Base-by-base conservation (phyloP, 306 rosid species). In the Bauhinia variegata region DNA sequence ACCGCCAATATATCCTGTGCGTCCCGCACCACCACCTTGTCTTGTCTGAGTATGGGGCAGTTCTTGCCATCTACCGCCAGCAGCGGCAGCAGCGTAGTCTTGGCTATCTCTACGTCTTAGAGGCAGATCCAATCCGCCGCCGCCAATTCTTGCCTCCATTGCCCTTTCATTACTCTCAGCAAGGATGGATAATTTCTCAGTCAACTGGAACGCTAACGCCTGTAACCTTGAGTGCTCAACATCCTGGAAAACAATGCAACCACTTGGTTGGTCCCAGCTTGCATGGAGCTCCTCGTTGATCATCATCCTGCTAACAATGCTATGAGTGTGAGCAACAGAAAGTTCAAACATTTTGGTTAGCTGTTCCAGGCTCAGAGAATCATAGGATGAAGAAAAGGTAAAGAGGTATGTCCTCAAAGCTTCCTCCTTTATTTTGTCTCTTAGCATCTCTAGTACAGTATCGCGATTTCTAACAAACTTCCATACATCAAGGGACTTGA, bases 131-230 rank as follows among this genome's bases (percentile, higher is more conserved):
- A 91, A 47, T 42, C 91, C 96, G 72, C 97, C 96, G 13, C 97
- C 93, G 8, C 97, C 96, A 17, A 84, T 42, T 62, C 91, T 86
- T 19, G 88, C 92, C 73, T 92, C 98, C n/a, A 70, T 57, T 19
- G 98, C 98, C 63, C 98, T 89, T 72, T 92, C 98, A 58, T 92
- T 92, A 60, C 86, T 87, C 81, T 92, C 98, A 5, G 91, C 91
- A 44, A 92, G 84, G 76, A 89, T 81, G 32, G 98, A 63, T 60
- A 92, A 54, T 77, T 89, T 89, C 73, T 92, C 96, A 2, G 98
- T 85, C 75, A 92, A 67, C 60, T 87, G 91, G 91, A 92, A 92
- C 42, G 95, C 89, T 70, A 92, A 46, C 0, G 91, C 86, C 77
- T 87, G 96, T 77, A 87, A 61, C 66, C 95, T 88, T 44, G 87